phyloP scores from a whole-genome alignment of 2,329 filamentous ascomycete genomes.

The Aciculosporium take region DNA sequence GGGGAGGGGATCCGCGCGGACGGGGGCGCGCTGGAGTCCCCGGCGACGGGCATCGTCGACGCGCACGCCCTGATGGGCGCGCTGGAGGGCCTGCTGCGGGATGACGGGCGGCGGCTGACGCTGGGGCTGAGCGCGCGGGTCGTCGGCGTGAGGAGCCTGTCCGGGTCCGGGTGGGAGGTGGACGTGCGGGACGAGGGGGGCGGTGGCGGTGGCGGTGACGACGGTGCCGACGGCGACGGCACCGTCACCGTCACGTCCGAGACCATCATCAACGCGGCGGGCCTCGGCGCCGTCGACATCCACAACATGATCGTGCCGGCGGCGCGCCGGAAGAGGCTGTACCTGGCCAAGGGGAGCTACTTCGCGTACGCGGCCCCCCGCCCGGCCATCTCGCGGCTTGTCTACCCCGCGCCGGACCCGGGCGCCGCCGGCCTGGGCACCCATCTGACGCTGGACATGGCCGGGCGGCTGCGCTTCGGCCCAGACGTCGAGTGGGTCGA shows the following conservation, averaged over 20 bases:
- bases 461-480: constrained; percentile 74
- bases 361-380: constrained; percentile 61
- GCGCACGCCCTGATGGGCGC: constrained; percentile 73
- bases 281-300: constrained; percentile 59
- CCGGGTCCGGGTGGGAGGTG: constrained; percentile 50
- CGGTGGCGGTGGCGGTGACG: constrained; percentile 11
- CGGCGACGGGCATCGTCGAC: constrained; percentile 82
- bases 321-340: constrained; percentile 42
- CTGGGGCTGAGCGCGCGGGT: constrained; percentile 58
- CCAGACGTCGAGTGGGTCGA: constrained; percentile 93
- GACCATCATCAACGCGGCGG: constrained; percentile 73
- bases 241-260: constrained; percentile 55
- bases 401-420: constrained; percentile 78
- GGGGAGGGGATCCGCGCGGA: constrained; percentile 66
- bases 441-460: constrained; percentile 82
- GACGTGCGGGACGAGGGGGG: constrained; percentile 21
- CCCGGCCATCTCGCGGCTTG: constrained; percentile 54
- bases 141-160: constrained; percentile 37
- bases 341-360: constrained; percentile 91
- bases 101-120: constrained; percentile 52
- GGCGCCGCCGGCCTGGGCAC: constrained; percentile 79
- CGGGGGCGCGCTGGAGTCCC: constrained; percentile 65
- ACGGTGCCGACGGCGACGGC: constrained; percentile 30
- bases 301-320: constrained; percentile 67
- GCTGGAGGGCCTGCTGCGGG: constrained; percentile 63